These are phyloP conservation scores for Didymella sp. DNA, from an alignment of 2,329 filamentous ascomycete genomes.

Conservation along the genomic window DNA sequence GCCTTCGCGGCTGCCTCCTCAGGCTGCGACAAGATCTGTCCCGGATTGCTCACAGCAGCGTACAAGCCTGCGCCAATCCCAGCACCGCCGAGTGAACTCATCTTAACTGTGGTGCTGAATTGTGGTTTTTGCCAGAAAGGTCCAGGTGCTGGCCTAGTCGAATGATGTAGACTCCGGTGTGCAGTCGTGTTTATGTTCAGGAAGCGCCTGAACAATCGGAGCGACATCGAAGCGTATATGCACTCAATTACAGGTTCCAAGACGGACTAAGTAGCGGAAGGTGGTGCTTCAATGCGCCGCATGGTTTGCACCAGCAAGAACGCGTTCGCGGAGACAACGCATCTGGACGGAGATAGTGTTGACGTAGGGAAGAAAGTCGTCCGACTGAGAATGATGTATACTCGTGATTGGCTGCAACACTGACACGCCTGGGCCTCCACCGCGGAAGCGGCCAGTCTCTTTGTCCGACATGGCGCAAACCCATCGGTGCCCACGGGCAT, in stretches of 20 bases:
- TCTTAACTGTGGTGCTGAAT: constrained; percentile 37
- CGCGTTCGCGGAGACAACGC: constrained; percentile 11
- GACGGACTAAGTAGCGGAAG: constrained; percentile 19
- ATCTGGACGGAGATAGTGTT: constrained; percentile 26
- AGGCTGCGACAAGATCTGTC: constrained; percentile 51
- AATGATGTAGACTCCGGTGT: background rate
- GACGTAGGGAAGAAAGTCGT: constrained; percentile 21
- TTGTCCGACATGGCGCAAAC: constrained; percentile 19
- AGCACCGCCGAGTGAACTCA: constrained; percentile 40
- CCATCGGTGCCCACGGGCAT: background rate
- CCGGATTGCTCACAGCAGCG: constrained; percentile 52
- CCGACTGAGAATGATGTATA: constrained; percentile 1
- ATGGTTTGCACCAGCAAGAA: constrained; percentile 6
- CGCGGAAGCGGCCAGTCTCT: constrained; percentile 23
- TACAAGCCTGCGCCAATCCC: constrained; percentile 45
- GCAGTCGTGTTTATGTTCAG: background rate
- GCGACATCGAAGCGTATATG: constrained; percentile 26
- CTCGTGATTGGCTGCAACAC: constrained; percentile 19
- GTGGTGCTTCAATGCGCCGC: background rate
- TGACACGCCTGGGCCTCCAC: background rate
- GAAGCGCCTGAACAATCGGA: constrained; percentile 12
- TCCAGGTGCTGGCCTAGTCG: background rate
- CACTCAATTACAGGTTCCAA: constrained; percentile 9
- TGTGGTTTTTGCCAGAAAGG: constrained; percentile 31
- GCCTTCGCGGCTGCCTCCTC: constrained; percentile 55